Evolutionary conservation across 129 eudicot species (phyloP), one percentile per base, ranked within the genome.

Genomic region (Chrysanthemum lavandulifolium): DNA sequence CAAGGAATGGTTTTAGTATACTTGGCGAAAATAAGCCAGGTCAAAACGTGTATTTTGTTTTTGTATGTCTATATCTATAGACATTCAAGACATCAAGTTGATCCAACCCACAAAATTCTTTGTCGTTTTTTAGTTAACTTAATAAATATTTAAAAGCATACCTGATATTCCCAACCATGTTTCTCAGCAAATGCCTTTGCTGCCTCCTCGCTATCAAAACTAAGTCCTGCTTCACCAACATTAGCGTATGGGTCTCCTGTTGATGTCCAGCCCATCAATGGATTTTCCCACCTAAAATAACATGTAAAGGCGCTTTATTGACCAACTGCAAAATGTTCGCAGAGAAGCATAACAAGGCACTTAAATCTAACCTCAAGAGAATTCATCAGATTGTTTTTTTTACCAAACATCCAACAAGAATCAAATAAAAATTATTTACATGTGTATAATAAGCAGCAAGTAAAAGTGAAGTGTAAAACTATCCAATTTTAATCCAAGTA

Each of bases 221-320:
- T 71, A 3, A 93, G 82, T 18, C 78, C 98, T 13, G 98, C 80
- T 51, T 93, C 98, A 74, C 98, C 98, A 80, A 93, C 97, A 81
- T 87, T 85, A 47, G 98, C 92, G 65, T 93, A 93, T 56, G 98
- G 98, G 66, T 93, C 98, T 71, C 98, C 98, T 16, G 97, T 93
- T 49, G 97, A 93, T 72, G 97, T 90, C 96, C 97, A 93, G 14
- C 98, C 95, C 96, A 89, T 89, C 68, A 93, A 80, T 54, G 97
- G 98, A 82, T 93, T 93, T 74, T 93, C 97, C 98, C 98, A 93
- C 82, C 97, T 93, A 33, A 67, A 55, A 72, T 19, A 29, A 16
- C 73, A 50, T 51, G 23, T 47, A 47, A 33, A 16, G 47, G 13
- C 19, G 67, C 11, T 4, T 74, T 64, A 53, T 51, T 6, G 10